Evolutionary conservation across 139 green algal genomes (phyloP).

Genomic region (Zygnema cylindricum): DNA sequence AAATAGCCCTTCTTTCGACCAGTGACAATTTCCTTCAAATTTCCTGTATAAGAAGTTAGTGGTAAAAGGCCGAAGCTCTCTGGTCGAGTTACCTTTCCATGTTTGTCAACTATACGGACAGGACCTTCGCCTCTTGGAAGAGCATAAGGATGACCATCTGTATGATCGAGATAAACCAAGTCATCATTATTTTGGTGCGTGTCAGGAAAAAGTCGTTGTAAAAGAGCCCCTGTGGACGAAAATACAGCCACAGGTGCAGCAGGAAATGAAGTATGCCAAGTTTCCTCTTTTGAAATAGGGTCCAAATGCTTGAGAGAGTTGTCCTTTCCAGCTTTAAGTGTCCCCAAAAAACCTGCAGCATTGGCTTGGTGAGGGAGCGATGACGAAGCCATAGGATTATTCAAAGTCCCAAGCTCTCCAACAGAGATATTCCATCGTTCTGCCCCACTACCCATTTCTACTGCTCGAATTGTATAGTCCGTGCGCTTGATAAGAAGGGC

Average conservation of each 20-base stretch:
- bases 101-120: not conserved
- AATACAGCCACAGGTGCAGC: conserved; percentile 75
- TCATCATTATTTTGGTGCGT: conserved; percentile 13
- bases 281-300: not conserved
- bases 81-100: not conserved
- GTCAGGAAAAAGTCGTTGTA: conserved; percentile 28
- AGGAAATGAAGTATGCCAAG: conserved; percentile 74
- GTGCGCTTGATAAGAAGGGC: conserved; percentile 52
- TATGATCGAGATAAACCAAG: conserved; percentile 42
- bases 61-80: no score
- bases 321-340: not conserved
- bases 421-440: conserved; percentile 63
- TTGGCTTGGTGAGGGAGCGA: not conserved
- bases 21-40: no score
- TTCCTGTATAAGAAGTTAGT: no score
- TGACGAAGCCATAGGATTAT: conserved; percentile 10
- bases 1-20: no score
- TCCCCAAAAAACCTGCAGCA: not conserved
- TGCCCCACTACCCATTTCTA: conserved; percentile 35
- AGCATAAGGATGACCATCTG: conserved; percentile 42
- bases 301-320: conserved; percentile 15
- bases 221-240: conserved; percentile 14
- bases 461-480: conserved; percentile 58
- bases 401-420: conserved; percentile 17
- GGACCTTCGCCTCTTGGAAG: not conserved